Base-by-base conservation (phyloP, 2,329 filamentous ascomycete genomes). In the Alternaria metachromatica region DNA sequence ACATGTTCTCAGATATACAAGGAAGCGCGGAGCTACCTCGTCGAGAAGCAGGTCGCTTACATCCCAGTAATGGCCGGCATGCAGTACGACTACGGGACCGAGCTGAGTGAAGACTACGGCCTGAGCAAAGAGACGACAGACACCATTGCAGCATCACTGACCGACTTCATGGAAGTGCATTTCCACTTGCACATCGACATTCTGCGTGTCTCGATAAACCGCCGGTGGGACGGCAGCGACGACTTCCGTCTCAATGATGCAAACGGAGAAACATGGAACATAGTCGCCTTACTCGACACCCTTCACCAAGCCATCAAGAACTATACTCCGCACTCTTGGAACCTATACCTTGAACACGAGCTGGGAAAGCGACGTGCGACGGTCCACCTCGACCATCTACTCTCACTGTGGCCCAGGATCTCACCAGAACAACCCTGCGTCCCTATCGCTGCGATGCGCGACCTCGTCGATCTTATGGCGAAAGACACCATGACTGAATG, bases 321-420 rank as follows among this genome's bases (percentile, higher is more conserved):
- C 5, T 63, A 26, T 15, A 8, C 3, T 12, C 18, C 15, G 8
- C 37, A 49, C 4, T 59, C 55, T 2, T 45, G 18, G 20, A 20
- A 50, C 10, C 11, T 59, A 2, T 59, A 37, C 9, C 4, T 55
- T 5, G 37, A 51, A 23, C 56, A 50, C 23, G 18, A 30, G 13
- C 18, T 59, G 0, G 7, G 25, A 15, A 43, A 25, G n/a, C 56
- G 61, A 2, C 61, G 25, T 33, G 56, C 50, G 5, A 50, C 37
- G 6, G 44, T 63, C 6, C 61, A 63, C 26, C 33, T 63, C 18
- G 55, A 63, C n/a, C 56, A 63, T 20, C 11, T 63, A 3, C 45
- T 63, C 15, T 60, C 57, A 10, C 25, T 63, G 1, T 63, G 61
- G 56, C 51, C 56, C 1, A 60, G 50, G 30, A 21, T 63, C 6